Conservation (phyloP, 208 protist species). For the Leptomonas pyrrhocoris region DNA sequence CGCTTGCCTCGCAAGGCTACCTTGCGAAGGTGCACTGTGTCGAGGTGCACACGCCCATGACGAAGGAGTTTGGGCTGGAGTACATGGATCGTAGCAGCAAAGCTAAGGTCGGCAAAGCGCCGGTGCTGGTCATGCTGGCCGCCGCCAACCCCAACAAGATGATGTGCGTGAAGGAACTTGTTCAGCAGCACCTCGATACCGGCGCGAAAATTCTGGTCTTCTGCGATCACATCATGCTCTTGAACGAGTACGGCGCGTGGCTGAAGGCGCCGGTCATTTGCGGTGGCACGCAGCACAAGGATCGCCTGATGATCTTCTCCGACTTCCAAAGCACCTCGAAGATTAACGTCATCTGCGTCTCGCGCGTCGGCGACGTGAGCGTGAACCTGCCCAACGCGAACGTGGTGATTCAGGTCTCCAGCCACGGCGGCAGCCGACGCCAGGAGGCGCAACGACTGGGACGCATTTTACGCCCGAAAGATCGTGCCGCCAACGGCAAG, state of each 20-base stretch:
- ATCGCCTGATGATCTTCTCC: conserved; percentile 94
- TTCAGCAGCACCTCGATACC: conserved; percentile 89
- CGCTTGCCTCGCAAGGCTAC: conserved; percentile 94
- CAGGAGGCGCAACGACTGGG: conserved; percentile 98
- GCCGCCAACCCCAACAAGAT: conserved; percentile 92
- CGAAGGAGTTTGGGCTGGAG: conserved; percentile 93
- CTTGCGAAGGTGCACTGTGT: conserved; percentile 98
- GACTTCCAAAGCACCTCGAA: conserved; percentile 92
- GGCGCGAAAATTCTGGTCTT: conserved; percentile 99
- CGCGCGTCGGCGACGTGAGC: conserved; percentile 96
- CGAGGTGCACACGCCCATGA: conserved; percentile 98
- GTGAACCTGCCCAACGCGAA: conserved; percentile 99
- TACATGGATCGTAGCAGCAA: conserved; percentile 75
- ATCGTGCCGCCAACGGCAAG: conserved; percentile 67
- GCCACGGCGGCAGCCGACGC: conserved; percentile 95
- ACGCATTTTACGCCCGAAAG: conserved; percentile 94
- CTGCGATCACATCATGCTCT: conserved; percentile 97
- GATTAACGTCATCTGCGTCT: conserved; percentile 97
- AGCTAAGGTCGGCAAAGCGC: conserved; percentile 32
- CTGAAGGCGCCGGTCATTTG: conserved; percentile 93
- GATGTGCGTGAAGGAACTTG: conserved; percentile 90
- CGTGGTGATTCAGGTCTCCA: conserved; percentile 99
- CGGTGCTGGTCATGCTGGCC: conserved; percentile 77
- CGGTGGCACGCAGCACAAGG: conserved; percentile 92
- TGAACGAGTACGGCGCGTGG: conserved; percentile 94